Evolutionary conservation across 1,284 basidiomycete genomes (phyloP), one percentile per base, ranked within the genome.

Genomic region (Moniliophthora roreri): DNA sequence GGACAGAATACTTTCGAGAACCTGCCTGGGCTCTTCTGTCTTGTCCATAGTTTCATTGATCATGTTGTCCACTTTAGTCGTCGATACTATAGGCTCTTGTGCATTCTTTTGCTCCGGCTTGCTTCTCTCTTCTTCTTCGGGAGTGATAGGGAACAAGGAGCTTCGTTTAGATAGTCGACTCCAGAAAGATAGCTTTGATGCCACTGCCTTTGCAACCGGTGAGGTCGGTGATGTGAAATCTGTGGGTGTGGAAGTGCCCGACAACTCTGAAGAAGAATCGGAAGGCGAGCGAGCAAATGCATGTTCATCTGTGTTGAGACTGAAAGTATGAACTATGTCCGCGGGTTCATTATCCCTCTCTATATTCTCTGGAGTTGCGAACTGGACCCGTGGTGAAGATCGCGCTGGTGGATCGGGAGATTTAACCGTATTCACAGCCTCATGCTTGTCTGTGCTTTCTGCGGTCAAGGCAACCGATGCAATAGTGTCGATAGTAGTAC

Each of bases 171-270:
- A 75, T 11, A 81, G 63, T 44, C 75, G 71, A 50, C 72, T 80
- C 89, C 89, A 91, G 63, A 91, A 91, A 1, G 88, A 88, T 35
- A 90, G 72, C 42, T 83, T 79, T 13, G 76, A 72, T 5, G 85
- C 79, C 11, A 91, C 67, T 1, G 80, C 77, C 63, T 84, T 87
- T 39, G 80, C 78, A 5, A 89, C 72, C 11, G 79, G 78, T 2
- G 80, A 74, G 4, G 72, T 72, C 20, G 71, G 46, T 24, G 55
- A 67, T 4, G 71, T 67, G 11, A 79, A 77, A 18, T 76, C 68
- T 1, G 82, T 81, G 1, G 79, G 77, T 3, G 78, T 80, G 9
- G 85, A 55, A 28, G 48, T 24, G 11, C 55, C 55, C 4, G 56
- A 85, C 11, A 77, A 61, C 52, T 81, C 78, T 20, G 84, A 86